phyloP scores from a whole-genome alignment of 164 flowering plant genomes.

The Annona squamosa region DNA sequence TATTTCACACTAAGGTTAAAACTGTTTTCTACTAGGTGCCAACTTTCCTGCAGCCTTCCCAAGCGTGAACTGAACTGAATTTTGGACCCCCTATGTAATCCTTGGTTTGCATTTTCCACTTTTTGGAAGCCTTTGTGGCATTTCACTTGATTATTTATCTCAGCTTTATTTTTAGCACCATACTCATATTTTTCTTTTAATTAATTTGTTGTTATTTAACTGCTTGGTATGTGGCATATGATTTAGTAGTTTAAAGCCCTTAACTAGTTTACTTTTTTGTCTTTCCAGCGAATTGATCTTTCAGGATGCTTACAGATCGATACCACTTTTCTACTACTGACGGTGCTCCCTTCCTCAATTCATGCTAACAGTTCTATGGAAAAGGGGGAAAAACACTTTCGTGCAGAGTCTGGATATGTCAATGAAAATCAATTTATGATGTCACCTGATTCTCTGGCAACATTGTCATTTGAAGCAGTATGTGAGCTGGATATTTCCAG shows the following conservation, averaged over 20 bases:
- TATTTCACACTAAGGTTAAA: too few relatives aligned
- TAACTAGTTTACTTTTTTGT: conserved; percentile 4
- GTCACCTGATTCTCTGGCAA: conserved; percentile 17
- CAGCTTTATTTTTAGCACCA: too few relatives aligned
- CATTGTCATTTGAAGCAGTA: conserved; percentile 45
- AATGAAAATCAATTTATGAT: conserved; percentile 5
- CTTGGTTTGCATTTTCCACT: too few relatives aligned
- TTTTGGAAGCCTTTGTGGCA: too few relatives aligned
- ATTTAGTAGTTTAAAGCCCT: neutral
- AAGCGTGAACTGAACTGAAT: too few relatives aligned
- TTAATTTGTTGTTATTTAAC: neutral
- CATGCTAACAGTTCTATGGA: conserved; percentile 18
- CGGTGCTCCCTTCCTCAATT: conserved; percentile 42
- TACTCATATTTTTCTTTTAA: neutral
- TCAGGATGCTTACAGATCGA: conserved; percentile 71
- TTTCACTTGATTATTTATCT: too few relatives aligned
- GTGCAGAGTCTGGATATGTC: conserved; percentile 16
- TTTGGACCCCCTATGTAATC: too few relatives aligned
- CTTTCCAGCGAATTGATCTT: conserved; percentile 55
- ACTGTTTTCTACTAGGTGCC: too few relatives aligned
- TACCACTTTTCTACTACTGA: conserved; percentile 33
- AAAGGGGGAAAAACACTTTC: conserved; percentile 19
- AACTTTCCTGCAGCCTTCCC: too few relatives aligned
- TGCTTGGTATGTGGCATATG: neutral
- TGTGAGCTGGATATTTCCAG: conserved; percentile 59